phyloP scores from a whole-genome alignment of 1,139 yeast species.

The Saccharomyces hybrid region DNA sequence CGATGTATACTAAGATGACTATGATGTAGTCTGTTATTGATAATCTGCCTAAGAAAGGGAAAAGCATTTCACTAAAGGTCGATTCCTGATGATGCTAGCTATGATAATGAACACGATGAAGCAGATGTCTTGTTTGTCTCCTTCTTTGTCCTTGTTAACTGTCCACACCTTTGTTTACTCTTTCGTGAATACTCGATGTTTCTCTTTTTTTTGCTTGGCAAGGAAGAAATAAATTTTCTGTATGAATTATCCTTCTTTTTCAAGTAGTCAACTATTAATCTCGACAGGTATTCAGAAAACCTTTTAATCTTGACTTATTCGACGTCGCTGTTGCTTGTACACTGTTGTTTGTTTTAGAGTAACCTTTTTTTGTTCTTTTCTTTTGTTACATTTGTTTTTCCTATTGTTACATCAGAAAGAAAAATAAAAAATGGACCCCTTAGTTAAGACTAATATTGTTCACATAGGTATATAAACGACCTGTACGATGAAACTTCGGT shows the following conservation, averaged over 20 bases:
- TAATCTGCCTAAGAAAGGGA: constrained; percentile 16
- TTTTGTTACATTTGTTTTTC: neutral
- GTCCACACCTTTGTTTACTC: neutral
- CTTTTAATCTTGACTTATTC: neutral
- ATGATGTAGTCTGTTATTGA: constrained; percentile 33
- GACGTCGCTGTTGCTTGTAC: neutral
- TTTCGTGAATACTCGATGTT: neutral
- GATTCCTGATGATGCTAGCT: neutral
- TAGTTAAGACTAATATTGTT: too few relatives aligned
- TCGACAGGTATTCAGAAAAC: neutral
- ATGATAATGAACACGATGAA: neutral
- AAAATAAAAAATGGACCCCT: neutral
- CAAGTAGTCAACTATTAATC: neutral
- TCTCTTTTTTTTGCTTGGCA: neutral
- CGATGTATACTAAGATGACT: constrained; percentile 31
- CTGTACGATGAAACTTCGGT: neutral
- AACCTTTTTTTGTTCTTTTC: neutral
- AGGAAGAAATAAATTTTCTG: neutral
- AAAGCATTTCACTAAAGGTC: neutral
- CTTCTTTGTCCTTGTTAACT: neutral
- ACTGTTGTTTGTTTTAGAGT: neutral
- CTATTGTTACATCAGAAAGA: neutral
- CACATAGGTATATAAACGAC: too few relatives aligned
- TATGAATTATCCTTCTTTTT: neutral
- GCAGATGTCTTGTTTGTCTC: neutral